phyloP scores from a whole-genome alignment of 1,284 basidiomycete genomes.

The Anthracocystis panici-leucophaei region DNA sequence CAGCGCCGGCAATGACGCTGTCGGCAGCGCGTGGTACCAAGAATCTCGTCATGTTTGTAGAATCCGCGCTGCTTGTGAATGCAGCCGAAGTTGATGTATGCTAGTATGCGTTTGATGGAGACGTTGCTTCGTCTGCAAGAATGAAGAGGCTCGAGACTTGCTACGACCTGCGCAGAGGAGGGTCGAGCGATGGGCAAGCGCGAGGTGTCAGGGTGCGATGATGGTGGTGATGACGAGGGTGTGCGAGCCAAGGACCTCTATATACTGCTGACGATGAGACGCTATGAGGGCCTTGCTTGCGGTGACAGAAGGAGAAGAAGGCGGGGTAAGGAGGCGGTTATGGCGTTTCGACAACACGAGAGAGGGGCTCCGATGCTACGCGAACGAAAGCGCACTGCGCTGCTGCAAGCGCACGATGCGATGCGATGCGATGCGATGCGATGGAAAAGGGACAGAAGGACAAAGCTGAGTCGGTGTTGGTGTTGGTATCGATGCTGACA shows the following conservation, averaged over 20 bases:
- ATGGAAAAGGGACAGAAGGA: not conserved
- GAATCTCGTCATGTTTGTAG: slow-evolving; percentile 25
- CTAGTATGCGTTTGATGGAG: not conserved
- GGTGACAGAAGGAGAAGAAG: not conserved
- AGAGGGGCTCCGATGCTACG: slow-evolving; percentile 4
- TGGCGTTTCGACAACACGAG: not conserved
- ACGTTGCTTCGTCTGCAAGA: not conserved
- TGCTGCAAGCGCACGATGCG: not conserved
- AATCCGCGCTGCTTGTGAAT: not conserved
- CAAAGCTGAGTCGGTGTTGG: not conserved
- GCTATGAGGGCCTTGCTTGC: not conserved
- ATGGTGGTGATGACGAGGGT: not conserved
- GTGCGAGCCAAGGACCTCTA: not conserved
- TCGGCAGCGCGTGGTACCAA: slow-evolving; percentile 50
- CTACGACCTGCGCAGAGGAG: slow-evolving; percentile 18
- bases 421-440: not conserved
- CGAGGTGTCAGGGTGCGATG: not conserved
- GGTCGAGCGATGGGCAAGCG: not conserved
- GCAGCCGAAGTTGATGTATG: slow-evolving; percentile 2
- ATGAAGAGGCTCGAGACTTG: not conserved
- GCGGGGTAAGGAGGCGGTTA: not conserved
- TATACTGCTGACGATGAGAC: not conserved
- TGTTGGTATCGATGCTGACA: not conserved
- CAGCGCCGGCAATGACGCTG: slow-evolving; percentile 75
- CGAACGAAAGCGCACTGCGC: not conserved